Evolutionary conservation across 768 basidiomycete species (phyloP), one percentile per base, ranked within the genome.

Genomic region (Leucocoprinus leucothites): DNA sequence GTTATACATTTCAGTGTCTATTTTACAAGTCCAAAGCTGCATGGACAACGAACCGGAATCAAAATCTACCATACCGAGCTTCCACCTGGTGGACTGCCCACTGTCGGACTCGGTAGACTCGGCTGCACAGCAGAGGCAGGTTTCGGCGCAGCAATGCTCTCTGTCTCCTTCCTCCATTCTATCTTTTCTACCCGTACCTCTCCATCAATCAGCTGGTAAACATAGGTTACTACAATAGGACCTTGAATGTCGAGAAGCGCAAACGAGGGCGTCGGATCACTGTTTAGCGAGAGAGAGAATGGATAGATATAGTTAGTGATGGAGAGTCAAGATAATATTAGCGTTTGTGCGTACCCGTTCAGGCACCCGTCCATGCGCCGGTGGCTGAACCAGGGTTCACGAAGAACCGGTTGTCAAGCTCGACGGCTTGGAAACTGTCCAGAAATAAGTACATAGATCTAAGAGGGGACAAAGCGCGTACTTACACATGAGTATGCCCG

Each of bases 191-290:
- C 91, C n/a, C 90, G 80, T 2, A 95, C 93, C 69, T 95, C 94
- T 40, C 92, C 91, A 41, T 95, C 93, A 43, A 96, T 88, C 26
- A 96, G 82, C 65, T 95, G 93, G 69, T 96, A 98, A 2, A 98
- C 94, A 64, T 97, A 98, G 2, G 96, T 98, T 24, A 97, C 94
- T 31, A 99, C 91, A 8, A 96, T 93, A 2, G 92, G 85, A 3
- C 97, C 97, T 72, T 99, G 97, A 34, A 99, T 87, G 67, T 98
- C 97, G 89, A 99, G 93, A 43, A 98, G 74, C 0, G 97, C 97
- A 65, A 99, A 99, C 2, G 93, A 94, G 0, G 97, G 96, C 1
- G 82, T 93, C 2, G 89, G 86, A 25, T 93, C 92, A 3, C 93
- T 94, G n/a, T n/a, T n/a, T n/a, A n/a, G n/a, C n/a, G n/a, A n/a